Evolutionary conservation across 495 filamentous ascomycete species (phyloP).

Genomic region (Neurospora intermedia): DNA sequence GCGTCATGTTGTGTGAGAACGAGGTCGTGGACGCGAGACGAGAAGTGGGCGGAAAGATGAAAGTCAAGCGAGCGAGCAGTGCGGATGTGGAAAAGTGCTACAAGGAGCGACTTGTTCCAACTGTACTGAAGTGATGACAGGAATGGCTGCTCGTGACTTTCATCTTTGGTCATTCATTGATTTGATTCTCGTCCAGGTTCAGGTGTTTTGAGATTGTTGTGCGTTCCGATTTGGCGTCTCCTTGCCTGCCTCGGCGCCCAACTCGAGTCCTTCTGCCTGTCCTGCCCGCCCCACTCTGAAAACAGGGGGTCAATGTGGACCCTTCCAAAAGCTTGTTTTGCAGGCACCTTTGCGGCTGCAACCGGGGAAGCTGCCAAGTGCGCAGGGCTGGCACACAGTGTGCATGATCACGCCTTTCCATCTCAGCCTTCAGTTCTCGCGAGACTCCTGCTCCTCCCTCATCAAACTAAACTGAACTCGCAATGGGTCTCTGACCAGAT

Average conservation of each 20-base stretch:
- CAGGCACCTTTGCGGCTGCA: neutral
- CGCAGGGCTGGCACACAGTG: neutral
- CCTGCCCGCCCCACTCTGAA: neutral
- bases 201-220: neutral
- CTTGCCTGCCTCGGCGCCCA: neutral
- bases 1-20: neutral
- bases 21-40: neutral
- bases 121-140: neutral
- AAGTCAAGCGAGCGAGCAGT: neutral
- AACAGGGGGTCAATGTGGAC: neutral
- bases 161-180: neutral
- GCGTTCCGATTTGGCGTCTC: too few relatives aligned
- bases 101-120: neutral
- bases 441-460: neutral
- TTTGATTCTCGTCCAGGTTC: neutral
- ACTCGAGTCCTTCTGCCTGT: neutral
- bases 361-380: neutral
- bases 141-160: neutral
- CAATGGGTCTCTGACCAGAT: neutral
- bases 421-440: neutral
- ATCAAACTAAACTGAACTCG: neutral
- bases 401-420: neutral
- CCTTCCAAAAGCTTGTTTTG: neutral
- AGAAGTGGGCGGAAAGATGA: neutral
- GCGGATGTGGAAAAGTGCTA: neutral